phyloP scores from a whole-genome alignment of 2,329 filamentous ascomycete species.

The Cercospora zeina region DNA sequence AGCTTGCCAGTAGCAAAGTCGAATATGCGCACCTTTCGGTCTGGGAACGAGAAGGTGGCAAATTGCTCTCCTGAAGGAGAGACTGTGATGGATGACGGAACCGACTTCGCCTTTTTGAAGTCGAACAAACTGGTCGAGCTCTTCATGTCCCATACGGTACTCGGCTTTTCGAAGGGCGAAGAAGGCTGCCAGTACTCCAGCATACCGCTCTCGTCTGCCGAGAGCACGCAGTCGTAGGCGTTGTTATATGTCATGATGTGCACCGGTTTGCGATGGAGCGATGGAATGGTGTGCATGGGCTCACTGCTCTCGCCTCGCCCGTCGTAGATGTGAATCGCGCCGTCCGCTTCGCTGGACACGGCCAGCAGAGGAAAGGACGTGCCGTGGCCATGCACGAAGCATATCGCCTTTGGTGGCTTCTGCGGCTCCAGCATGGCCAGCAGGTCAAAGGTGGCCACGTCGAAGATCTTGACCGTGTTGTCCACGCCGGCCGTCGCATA shows the following conservation, averaged over 20 bases:
- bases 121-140: constrained; percentile 93
- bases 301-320: constrained; percentile 77
- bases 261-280: constrained; percentile 79
- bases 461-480: constrained; percentile 75
- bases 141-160: constrained; percentile 89
- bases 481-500: constrained; percentile 86
- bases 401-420: constrained; percentile 73
- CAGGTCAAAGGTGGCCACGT: constrained; percentile 68
- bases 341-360: constrained; percentile 72
- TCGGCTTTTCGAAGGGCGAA: constrained; percentile 82
- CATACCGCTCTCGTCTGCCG: constrained; percentile 87
- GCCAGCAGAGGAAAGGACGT: constrained; percentile 86
- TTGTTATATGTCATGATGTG: constrained; percentile 88
- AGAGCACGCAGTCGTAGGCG: constrained; percentile 84
- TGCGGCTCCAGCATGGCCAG: constrained; percentile 78
- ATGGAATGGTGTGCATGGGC: constrained; percentile 74
- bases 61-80: constrained; percentile 86
- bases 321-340: constrained; percentile 80
- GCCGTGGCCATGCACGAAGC: constrained; percentile 87
- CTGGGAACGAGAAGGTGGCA: constrained; percentile 85
- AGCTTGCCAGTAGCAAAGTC: constrained; percentile 88
- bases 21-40: constrained; percentile 89
- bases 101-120: constrained; percentile 90
- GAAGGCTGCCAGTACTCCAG: constrained; percentile 91
- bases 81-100: constrained; percentile 76